Conservation (phyloP, 2,329 filamentous ascomycete species). For the Chrysoporthe deuterocubensis region DNA sequence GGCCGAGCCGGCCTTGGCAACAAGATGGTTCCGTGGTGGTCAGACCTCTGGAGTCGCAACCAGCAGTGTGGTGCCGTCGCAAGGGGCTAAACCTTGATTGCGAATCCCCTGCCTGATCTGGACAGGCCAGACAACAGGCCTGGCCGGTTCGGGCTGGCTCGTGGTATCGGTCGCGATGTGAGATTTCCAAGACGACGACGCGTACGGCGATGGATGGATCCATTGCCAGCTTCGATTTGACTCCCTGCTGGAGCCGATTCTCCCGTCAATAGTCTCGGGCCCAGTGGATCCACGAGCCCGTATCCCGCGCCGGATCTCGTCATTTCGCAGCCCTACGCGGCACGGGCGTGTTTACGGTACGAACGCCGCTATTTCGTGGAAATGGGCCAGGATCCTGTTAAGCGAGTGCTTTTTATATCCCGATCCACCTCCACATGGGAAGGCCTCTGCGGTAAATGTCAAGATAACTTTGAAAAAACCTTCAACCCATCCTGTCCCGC, state of each 20-base stretch:
- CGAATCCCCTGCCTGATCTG: background rate
- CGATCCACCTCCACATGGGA: conserved; percentile 5
- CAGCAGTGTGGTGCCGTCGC: background rate
- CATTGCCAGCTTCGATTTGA: background rate
- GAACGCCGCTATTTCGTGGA: background rate
- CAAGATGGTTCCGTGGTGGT: background rate
- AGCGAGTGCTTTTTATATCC: conserved; percentile 26
- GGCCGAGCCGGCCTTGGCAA: background rate
- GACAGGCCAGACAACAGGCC: background rate
- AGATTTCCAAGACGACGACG: background rate
- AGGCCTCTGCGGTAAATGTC: no score
- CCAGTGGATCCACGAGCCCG: conserved; percentile 9
- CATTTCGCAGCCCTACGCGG: conserved; percentile 2
- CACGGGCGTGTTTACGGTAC: background rate
- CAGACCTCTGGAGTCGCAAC: background rate
- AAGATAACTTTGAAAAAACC: background rate
- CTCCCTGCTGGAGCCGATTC: background rate
- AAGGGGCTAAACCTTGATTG: background rate
- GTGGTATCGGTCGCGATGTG: background rate
- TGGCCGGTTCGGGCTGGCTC: background rate
- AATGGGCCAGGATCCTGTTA: background rate
- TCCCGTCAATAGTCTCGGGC: conserved; percentile 8
- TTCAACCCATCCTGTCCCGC: background rate
- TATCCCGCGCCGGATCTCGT: background rate
- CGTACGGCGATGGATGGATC: background rate